Evolutionary conservation across 2,329 filamentous ascomycete species (phyloP), one percentile per base, ranked within the genome.

Genomic region (Aspergillus piperis): DNA sequence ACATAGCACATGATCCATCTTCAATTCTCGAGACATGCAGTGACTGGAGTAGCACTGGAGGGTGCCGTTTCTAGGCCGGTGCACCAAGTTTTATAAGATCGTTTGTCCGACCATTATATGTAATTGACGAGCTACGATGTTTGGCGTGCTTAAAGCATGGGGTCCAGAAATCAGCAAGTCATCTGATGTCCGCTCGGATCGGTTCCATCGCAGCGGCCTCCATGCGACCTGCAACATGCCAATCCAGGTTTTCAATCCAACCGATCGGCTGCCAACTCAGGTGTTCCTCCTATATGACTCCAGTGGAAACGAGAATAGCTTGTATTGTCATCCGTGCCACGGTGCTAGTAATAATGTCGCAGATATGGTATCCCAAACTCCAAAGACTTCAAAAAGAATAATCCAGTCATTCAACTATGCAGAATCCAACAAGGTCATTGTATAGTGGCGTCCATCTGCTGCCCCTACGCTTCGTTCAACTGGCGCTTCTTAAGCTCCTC

Each of bases 341-440:
- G 21, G 30, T 38, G 53, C 53, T 23, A 47, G 42, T 19, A 17
- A 47, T 44, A 39, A 47, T 44, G 17, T 27, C 53, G 53, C 53
- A 19, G 39, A 47, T 27, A 55, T 55, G 53, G 53, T 55, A 55
- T 55, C 53, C 53, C 41, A 55, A 55, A 55, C 25, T 36, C 51
- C 27, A 52, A 36, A 36, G 7, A n/a, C 32, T 41, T 21, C 7
- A 21, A 25, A 53, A 53, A 30, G 6, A 47, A 55, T 13, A 41
- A 19, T 17, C 23, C 39, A n/a, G 52, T n/a, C 47, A 27, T 50
- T 50, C 7, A 30, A 17, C 25, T 50, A 50, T 50, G 47, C 47
- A 50, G 5, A 30, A 32, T 21, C 10, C 6, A n/a, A 11, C 4
- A 32, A 32, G 30, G 1, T 32, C 47, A 30, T 50, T 27, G 25